Evolutionary conservation across 2,329 filamentous ascomycete species (phyloP), one percentile per base, ranked within the genome.

Genomic region (Pseudogymnoascus sp.): DNA sequence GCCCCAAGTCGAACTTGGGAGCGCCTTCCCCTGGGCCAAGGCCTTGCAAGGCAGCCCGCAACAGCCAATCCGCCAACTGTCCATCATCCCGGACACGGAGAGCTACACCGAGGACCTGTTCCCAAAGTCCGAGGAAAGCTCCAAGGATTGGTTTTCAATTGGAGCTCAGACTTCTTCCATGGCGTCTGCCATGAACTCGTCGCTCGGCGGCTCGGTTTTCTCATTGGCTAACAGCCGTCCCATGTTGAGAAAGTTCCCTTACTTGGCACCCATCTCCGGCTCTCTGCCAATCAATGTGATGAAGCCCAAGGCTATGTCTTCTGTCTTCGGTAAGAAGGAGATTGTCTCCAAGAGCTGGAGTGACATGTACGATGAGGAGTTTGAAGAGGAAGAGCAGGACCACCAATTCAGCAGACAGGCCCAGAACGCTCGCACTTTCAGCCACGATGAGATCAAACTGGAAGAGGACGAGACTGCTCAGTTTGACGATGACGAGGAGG

Each of bases 281-380:
- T 90, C 91, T 1, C 81, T 95, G 26, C 87, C 90, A 4, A 93
- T 95, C 73, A 86, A 83, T 67, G 90, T 93, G 76, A 89, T 89
- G 13, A 86, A 95, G 73, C 88, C 91, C 0, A 84, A 84, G 69
- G 81, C 85, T 67, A 79, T 87, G 69, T 80, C 84, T 62, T 87
- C 90, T 66, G 85, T 93, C 61, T 93, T 96, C 73, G 90, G 90
- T 61, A 87, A 87, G 72, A 86, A 89, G 74, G 89, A 93, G 53
- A 80, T 83, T 59, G 90, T 96, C 59, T 96, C 95, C 64, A 97
- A 97, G 87, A 97, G 95, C 80, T 99, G 95, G 95, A 96, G 93
- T 72, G 95, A 99, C 75, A 86, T 97, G 75, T 97, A 92, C 88
- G 93, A 97, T 65, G 93, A 97, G 75, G 93, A 97, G 62, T 79